Conservation (phyloP, 108 stramenopile genomes). For the Skeletonema potamos region DNA sequence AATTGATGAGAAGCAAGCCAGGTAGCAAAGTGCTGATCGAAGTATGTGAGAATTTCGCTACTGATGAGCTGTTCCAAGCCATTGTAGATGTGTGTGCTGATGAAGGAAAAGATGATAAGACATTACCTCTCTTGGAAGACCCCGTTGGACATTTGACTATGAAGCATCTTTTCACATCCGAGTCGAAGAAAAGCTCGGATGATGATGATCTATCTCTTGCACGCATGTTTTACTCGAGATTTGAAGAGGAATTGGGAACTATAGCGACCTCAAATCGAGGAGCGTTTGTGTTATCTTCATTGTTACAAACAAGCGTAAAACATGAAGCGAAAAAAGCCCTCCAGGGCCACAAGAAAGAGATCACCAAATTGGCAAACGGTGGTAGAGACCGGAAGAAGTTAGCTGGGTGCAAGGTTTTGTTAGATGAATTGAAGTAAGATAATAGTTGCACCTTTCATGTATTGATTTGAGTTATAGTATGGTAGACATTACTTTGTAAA, state of each 20-base stretch:
- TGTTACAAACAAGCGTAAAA: constrained; percentile 53
- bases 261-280: constrained; percentile 72
- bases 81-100: constrained; percentile 52
- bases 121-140: constrained; percentile 68
- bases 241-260: constrained; percentile 42
- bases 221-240: constrained; percentile 42
- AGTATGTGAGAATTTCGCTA: constrained; percentile 59
- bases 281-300: constrained; percentile 75
- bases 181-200: constrained; percentile 43
- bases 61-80: constrained; percentile 47
- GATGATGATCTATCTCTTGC: constrained; percentile 43
- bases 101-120: constrained; percentile 8
- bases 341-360: constrained; percentile 39
- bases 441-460: neutral
- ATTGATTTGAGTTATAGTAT: neutral
- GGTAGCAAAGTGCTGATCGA: constrained; percentile 83
- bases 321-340: constrained; percentile 43
- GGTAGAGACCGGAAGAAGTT: constrained; percentile 43
- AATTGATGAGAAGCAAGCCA: constrained; percentile 71
- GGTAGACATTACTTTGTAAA: neutral
- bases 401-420: constrained; percentile 63
- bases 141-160: constrained; percentile 70
- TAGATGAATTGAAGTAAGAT: constrained; percentile 45
- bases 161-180: constrained; percentile 66
- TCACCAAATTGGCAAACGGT: constrained; percentile 42